Base-by-base conservation (phyloP, 2,329 filamentous ascomycete genomes). In the Penicillium sclerotiorum region DNA sequence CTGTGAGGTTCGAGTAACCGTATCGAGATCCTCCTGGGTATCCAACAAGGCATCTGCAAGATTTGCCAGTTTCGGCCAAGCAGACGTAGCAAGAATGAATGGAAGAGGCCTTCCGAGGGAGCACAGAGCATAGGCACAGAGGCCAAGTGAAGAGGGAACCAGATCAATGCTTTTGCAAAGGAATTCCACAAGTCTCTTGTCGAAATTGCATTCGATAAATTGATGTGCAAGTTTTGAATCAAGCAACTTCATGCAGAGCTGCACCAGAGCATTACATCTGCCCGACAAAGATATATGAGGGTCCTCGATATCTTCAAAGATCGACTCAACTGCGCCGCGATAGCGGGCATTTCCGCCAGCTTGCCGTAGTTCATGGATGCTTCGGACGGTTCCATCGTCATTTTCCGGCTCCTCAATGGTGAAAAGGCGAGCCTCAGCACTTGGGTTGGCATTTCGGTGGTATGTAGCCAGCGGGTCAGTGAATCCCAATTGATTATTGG, bases 151-250 rank as follows among this genome's bases (percentile, higher is more conserved):
- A 12, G 56, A 51, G 18, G 64, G 65, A 15, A 73, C 50, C 28
- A 65, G 57, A 63, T 91, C 87, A 1, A 77, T 70, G 61, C 87
- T 82, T 41, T 77, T 75, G 1, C 77, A 78, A 8, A 88, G 75
- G 35, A 82, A 80, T 37, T 81, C 77, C 45, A 90, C 81, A 13
- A 96, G 76, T 23, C 81, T 81, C 46, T 84, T 80, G 53, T 90
- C 88, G 48, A 88, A 83, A 6, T 84, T 83, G 57, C 90, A 86
- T 53, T 91, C 86, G 17, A 88, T 79, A 60, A 96, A 91, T 23
- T 71, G 69, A n/a, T 62, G 64, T 25, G 63, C 60, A 46, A 73
- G 71, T n/a, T 63, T 61, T 18, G 64, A 42, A 30, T 77, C 77
- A 3, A 72, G 58, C 49, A 85, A 69, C 56, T 80, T 83, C 21